Evolutionary conservation across 1,284 basidiomycete species (phyloP).

Genomic region (Trichosporon coremiiforme): DNA sequence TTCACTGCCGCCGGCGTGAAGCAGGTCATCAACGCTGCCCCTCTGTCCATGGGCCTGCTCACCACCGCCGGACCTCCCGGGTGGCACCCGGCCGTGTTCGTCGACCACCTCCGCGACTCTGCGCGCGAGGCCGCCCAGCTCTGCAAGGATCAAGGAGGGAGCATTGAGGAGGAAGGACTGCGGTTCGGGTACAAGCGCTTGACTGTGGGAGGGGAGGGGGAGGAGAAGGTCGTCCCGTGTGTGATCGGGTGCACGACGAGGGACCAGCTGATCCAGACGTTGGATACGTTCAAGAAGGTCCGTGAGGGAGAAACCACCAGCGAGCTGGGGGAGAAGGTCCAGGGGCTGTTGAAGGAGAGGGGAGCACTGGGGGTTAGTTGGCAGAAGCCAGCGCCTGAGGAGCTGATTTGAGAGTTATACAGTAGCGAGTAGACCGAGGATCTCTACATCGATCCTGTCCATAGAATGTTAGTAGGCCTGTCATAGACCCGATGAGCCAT

Average conservation of each 20-base stretch:
- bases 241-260: constrained; percentile 71
- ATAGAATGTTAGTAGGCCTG: too few species aligned
- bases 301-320: constrained; percentile 49
- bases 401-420: constrained; percentile 6
- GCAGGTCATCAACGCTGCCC: constrained; percentile 81
- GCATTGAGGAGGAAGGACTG: constrained; percentile 68
- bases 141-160: constrained; percentile 46
- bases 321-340: constrained; percentile 61
- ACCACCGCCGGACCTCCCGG: constrained; percentile 64
- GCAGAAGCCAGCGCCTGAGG: constrained; percentile 38
- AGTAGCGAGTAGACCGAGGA: too few species aligned
- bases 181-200: constrained; percentile 68
- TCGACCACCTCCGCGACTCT: constrained; percentile 33
- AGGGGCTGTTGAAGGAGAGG: constrained; percentile 60
- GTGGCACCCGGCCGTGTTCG: constrained; percentile 77
- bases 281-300: constrained; percentile 65
- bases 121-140: constrained; percentile 37
- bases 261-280: constrained; percentile 65
- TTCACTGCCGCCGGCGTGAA: constrained; percentile 67
- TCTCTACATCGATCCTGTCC: too few species aligned
- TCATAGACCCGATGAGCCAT: too few species aligned
- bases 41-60: constrained; percentile 88
- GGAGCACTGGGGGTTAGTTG: constrained; percentile 62
- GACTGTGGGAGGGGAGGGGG: constrained; percentile 36
- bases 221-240: constrained; percentile 62